Base-by-base conservation (phyloP, 768 basidiomycete genomes). In the Tylopilus intermedius region DNA sequence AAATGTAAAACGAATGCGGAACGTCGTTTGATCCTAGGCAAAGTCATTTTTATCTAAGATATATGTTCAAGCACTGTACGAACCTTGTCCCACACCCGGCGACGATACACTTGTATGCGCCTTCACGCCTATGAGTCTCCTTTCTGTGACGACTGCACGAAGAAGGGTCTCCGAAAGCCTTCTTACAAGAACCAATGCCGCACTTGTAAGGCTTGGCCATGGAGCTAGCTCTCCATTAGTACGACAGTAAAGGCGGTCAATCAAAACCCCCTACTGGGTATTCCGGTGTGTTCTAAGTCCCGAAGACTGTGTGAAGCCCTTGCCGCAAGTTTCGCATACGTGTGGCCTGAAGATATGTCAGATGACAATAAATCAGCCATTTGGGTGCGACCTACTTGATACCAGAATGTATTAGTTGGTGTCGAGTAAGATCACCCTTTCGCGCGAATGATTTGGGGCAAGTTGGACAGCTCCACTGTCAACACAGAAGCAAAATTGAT, bases 111-210 rank as follows among this genome's bases (percentile, higher is more conserved):
- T 60, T 62, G 57, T 76, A 81, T 26, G 69, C 70, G 26, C 73
- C 72, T 24, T 70, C 54, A 2, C 64, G 64, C 15, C 63, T 58
- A 60, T 88, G 86, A 2, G 72, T 77, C 66, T 87, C 84, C 61
- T 77, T 80, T 50, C 75, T 72, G 59, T 88, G 86, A 8, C 86
- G 81, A 29, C 79, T 71, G 56, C 82, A 72, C 42, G 86, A 87
- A 0, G 86, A 88, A 10, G 84, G 86, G 59, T 88, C 86, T 13
- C 80, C 80, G 57, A 88, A 88, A 13, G 71, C 65, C 29, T 76
- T 71, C 9, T 48, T 51, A 60, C 86, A 88, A 21, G 63, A 67
- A 8, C 66, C 59, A 40, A 76, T 69, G 13, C 70, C 72, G 58
- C 87, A 89, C 5, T 47, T 48, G 58, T 73, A 76, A 1, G 84